Evolutionary conservation across 257 asterid species (phyloP).

Genomic region (Salvia splendens): DNA sequence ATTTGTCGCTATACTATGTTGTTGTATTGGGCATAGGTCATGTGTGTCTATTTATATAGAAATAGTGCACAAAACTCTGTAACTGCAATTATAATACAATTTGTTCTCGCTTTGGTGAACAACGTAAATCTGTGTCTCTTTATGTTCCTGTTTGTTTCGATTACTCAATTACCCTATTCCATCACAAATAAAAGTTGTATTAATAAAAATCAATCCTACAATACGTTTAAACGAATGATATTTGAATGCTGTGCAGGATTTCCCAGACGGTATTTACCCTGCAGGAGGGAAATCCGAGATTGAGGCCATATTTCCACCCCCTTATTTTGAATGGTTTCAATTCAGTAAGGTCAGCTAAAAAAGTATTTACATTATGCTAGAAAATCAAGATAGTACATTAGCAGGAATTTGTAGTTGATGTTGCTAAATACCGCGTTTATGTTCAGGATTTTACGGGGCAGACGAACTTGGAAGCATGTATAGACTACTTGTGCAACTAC

Average conservation of each 20-base stretch:
- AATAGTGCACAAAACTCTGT: too few species aligned
- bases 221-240: background rate
- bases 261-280: constrained; percentile 55
- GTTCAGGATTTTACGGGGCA: constrained; percentile 64
- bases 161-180: too few species aligned
- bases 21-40: too few species aligned
- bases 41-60: too few species aligned
- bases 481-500: constrained; percentile 49
- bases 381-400: background rate
- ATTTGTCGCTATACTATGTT: too few species aligned
- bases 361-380: background rate
- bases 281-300: constrained; percentile 70
- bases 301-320: constrained; percentile 69
- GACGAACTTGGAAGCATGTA: constrained; percentile 61
- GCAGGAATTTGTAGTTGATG: background rate
- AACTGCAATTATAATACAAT: too few species aligned
- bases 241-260: constrained; percentile 43
- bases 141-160: too few species aligned
- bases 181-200: too few species aligned
- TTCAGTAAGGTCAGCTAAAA: constrained; percentile 46
- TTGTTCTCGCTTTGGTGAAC: too few species aligned
- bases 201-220: background rate
- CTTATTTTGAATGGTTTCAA: constrained; percentile 74
- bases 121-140: too few species aligned
- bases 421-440: background rate